These are phyloP conservation scores for Gynochthodes officinalis DNA, from an alignment of 257 asterid genomes.

Conservation along the genomic window DNA sequence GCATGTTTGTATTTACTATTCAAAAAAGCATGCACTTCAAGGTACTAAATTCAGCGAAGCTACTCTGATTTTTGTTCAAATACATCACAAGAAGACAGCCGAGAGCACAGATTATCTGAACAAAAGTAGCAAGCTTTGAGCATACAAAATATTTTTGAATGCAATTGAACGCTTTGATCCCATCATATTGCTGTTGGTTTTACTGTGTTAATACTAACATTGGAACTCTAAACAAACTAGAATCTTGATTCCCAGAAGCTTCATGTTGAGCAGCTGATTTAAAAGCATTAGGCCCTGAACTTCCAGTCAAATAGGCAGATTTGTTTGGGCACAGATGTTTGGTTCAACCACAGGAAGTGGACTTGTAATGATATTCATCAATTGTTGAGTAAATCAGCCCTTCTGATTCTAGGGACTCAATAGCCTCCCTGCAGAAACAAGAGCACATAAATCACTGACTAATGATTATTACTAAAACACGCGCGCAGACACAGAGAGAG, in stretches of 20 bases:
- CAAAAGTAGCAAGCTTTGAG: not conserved
- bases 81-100: not conserved
- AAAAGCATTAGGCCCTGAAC: too few species aligned
- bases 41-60: too few species aligned
- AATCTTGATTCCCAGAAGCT: not conserved
- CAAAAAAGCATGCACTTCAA: too few species aligned
- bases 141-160: not conserved
- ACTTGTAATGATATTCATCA: conserved; percentile 81
- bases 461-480: not conserved
- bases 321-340: not conserved
- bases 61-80: too few species aligned
- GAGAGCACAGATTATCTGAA: not conserved
- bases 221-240: not conserved
- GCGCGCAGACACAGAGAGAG: not conserved
- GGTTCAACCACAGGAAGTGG: conserved; percentile 27
- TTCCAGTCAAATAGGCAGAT: not conserved
- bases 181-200: not conserved
- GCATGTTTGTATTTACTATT: not conserved
- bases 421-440: conserved; percentile 47
- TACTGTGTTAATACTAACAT: not conserved
- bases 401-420: conserved; percentile 61
- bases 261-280: not conserved
- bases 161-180: not conserved
- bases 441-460: not conserved
- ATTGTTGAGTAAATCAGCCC: conserved; percentile 75